These are phyloP conservation scores for Dionaea muscipula DNA, from an alignment of 179 eudicot species.

Conservation along the genomic window DNA sequence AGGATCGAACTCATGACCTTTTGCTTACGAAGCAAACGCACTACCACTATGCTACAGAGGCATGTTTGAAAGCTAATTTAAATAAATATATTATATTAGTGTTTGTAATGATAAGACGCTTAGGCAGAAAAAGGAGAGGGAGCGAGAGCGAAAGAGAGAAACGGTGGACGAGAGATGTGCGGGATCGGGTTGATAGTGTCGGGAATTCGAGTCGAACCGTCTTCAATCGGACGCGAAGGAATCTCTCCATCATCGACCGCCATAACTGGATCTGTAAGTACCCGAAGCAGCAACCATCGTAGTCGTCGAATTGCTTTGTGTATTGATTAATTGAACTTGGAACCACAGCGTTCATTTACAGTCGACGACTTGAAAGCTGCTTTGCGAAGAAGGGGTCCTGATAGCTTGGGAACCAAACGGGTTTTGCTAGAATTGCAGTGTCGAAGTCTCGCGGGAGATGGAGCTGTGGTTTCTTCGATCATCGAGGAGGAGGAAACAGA, in stretches of 20 bases:
- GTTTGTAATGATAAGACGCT: too few species aligned
- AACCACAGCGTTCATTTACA: conserved; percentile 18
- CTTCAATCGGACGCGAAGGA: conserved; percentile 10
- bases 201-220: conserved; percentile 38
- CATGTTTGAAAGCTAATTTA: too few species aligned
- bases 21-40: conserved; percentile 2
- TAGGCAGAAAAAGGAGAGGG: not conserved
- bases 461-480: conserved; percentile 11
- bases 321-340: not conserved
- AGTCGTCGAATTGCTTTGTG: not conserved
- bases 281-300: conserved; percentile 1
- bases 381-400: conserved; percentile 74
- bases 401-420: conserved; percentile 52
- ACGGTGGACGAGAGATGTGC: conserved; percentile 39
- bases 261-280: conserved; percentile 18
- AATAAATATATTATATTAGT: too few species aligned
- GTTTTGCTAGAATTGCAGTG: conserved; percentile 25
- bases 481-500: conserved; percentile 18
- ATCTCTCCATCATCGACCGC: not conserved
- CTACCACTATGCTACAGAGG: conserved; percentile 4
- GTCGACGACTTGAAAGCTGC: conserved; percentile 55
- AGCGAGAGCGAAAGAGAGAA: conserved; percentile 1
- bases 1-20: conserved; percentile 3
- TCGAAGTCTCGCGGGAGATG: conserved; percentile 10
- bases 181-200: conserved; percentile 61